These are phyloP conservation scores for Caloboletus firmus DNA, from an alignment of 1,284 basidiomycete species.

Conservation along the genomic window DNA sequence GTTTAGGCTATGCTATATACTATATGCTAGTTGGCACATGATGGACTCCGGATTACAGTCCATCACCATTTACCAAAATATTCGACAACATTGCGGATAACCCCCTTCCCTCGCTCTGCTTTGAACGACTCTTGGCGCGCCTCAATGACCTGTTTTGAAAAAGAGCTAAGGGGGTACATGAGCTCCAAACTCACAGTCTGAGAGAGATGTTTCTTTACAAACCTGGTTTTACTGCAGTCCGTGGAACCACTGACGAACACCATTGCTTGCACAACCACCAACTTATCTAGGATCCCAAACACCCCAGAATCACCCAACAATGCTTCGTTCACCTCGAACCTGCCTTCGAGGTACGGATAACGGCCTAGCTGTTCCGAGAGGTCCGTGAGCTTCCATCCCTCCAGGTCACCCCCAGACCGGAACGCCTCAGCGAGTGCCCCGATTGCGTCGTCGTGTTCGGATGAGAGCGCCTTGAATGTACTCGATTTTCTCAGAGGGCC, in stretches of 20 bases:
- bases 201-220: constrained; percentile 6
- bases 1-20: constrained; percentile 40
- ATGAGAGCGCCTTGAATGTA: constrained; percentile 40
- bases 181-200: background rate
- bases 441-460: constrained; percentile 42
- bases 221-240: constrained; percentile 43
- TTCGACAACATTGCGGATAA: constrained; percentile 26
- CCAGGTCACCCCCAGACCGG: constrained; percentile 39
- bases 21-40: constrained; percentile 3
- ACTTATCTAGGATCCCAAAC: constrained; percentile 49
- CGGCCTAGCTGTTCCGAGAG: constrained; percentile 31
- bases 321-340: constrained; percentile 32
- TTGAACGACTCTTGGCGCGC: constrained; percentile 16
- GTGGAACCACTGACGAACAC: constrained; percentile 47
- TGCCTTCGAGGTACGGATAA: constrained; percentile 26
- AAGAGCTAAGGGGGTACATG: constrained; percentile 15
- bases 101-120: constrained; percentile 1
- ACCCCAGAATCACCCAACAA: constrained; percentile 46
- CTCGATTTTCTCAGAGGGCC: constrained; percentile 38
- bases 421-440: constrained; percentile 44
- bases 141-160: constrained; percentile 32
- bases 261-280: constrained; percentile 44
- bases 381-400: constrained; percentile 42
- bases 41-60: background rate
- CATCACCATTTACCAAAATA: constrained; percentile 26